Base-by-base conservation (phyloP, 352 stramenopile species). In the Pilasporangium apinafurcum region DNA sequence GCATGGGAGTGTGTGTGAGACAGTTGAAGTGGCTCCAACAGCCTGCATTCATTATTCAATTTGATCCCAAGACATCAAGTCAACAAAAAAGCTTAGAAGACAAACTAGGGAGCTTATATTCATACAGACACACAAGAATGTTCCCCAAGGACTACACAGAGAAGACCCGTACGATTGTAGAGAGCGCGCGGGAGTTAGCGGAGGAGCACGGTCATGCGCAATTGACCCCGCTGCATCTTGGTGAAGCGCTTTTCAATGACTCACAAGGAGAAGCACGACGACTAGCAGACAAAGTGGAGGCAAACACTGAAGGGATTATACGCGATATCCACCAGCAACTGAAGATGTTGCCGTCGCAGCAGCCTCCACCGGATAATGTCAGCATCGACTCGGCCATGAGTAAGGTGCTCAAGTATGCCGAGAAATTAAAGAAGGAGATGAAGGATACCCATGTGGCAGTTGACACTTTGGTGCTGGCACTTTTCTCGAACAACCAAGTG, bases 351-450 rank as follows among this genome's bases (percentile, higher is more conserved):
- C 83, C 83, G 5, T 63, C 59, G 45, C 85, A 95, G 59, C 69
- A 60, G 6, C 85, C 85, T 0, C 56, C 83, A 25, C 85, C 85
- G 0, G 75, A 92, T 35, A 64, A 57, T 8, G 59, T 87, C 9
- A 49, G 56, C 9, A 52, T 67, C 8, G 81, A 88, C 52, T 87
- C 74, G 30, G 71, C 64, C 18, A 53, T 92, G 24, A 67, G 61
- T 34, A 88, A 90, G 53, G 63, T 94, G 45, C 51, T 95, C 22
- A 92, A 92, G 47, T 79, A 86, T 38, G 85, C 83, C 8, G 53
- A 68, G 53, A 88, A 92, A 52, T 64, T 87, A 53, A 63, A 74
- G 33, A 92, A 90, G 50, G 82, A 93, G 42, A 62, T 71, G 30
- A 81, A 86, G 34, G 85, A 94, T 51, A 86, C 81, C 9, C 84